phyloP scores from a whole-genome alignment of 306 rosid species.

The Quercus ilex region DNA sequence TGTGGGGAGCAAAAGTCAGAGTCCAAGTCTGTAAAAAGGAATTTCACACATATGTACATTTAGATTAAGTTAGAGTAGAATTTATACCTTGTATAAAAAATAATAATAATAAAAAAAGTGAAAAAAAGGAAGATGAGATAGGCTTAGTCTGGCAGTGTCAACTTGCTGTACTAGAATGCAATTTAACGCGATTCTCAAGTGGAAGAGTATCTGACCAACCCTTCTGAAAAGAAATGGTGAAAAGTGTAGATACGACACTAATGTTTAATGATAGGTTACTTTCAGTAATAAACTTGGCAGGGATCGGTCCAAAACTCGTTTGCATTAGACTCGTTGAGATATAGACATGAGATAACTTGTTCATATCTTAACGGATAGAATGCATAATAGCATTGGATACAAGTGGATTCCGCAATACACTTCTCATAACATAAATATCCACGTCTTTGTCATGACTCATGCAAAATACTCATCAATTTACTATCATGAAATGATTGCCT shows the following conservation, averaged over 20 bases:
- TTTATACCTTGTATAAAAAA: too few species aligned
- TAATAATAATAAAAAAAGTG: too few species aligned
- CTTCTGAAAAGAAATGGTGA: too few species aligned
- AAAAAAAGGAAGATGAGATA: too few species aligned
- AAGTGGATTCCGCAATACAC: too few species aligned
- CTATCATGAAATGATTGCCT: background rate
- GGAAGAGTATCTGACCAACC: too few species aligned
- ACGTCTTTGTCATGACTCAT: background rate
- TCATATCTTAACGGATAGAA: too few species aligned
- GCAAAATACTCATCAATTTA: background rate
- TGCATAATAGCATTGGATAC: too few species aligned
- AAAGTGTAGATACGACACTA: background rate
- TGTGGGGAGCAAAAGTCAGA: rapidly evolving
- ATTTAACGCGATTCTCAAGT: background rate
- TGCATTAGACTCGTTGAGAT: rapidly evolving
- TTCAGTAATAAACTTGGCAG: background rate
- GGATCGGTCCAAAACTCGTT: too few species aligned
- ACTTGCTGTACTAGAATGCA: background rate
- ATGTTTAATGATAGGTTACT: background rate
- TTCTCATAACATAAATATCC: background rate
- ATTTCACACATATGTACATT: rapidly evolving
- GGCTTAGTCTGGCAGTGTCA: too few species aligned
- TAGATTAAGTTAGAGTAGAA: too few species aligned
- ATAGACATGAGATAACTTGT: too few species aligned
- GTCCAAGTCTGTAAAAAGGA: rapidly evolving